Base-by-base conservation (phyloP, 148 eudicot genomes). In the Cornus florida region DNA sequence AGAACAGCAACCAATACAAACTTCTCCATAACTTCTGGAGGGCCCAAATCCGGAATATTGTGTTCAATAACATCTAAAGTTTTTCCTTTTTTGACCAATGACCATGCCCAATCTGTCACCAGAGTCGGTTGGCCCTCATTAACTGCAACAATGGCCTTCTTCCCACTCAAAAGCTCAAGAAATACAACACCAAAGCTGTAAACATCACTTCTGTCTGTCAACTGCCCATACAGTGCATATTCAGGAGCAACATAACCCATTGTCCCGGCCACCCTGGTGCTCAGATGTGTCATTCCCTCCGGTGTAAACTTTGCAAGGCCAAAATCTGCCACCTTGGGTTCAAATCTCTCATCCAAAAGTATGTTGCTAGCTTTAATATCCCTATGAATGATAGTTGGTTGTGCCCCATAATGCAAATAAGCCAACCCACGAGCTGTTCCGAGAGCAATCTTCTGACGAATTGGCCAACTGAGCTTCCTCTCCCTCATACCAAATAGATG, bases 161-260 rank as follows among this genome's bases (percentile, higher is more conserved):
- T 92, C 79, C 98, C 98, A 80, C 97, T 94, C 78, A 94, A 78
- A 66, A 94, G 87, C 88, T 94, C 98, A 22, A 94, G 89, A 64
- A 94, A 81, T 57, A 94, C 89, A 20, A 94, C 94, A 11, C 98
- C 98, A 76, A 94, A 94, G 71, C 97, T 91, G 70, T 90, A 94
- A 16, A 94, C 98, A 82, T 94, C 97, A 14, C 95, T 94, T 62
- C 95, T 90, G 70, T 92, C 95, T 0, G 98, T 92, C 80, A 94
- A 83, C 13, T 94, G 95, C n/a, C 98, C 98, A 41, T 92, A 92
- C 9, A 94, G 72, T 0, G 97, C 97, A 77, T 94, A 94, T 72
- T 94, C 98, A 0, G 98, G 98, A 2, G 98, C 93, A 17, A 94
- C 97, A 85, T 92, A 94, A 0, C 98, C 98, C 98, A 92, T 90